Conservation (phyloP, 2,329 filamentous ascomycete species). For the Cryphonectria radicalis region DNA sequence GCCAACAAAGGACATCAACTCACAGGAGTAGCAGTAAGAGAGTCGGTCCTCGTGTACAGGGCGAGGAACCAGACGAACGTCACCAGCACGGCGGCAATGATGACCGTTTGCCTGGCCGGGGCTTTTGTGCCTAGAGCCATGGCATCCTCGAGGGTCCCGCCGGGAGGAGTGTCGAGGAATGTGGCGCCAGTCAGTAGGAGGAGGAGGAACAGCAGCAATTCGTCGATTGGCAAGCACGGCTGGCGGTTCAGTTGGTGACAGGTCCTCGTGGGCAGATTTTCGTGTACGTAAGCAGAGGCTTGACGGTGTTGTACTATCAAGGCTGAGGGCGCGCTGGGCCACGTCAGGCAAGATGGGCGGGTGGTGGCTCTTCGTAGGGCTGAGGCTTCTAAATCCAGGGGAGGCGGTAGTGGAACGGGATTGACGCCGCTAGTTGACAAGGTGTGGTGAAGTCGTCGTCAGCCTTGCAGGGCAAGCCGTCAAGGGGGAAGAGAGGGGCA, state of each 20-base stretch:
- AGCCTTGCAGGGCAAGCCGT: conserved; percentile 1
- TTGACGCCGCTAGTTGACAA: neutral
- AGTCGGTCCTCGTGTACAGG: conserved; percentile 16
- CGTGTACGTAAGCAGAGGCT: neutral
- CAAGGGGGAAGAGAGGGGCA: neutral
- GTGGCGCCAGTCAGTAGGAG: neutral
- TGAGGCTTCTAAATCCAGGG: neutral
- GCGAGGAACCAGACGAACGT: conserved; percentile 24
- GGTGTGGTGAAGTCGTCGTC: neutral
- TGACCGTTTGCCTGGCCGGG: conserved; percentile 28
- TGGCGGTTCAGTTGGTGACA: neutral
- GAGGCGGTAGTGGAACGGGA: neutral
- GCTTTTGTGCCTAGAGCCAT: conserved; percentile 27
- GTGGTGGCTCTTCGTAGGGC: conserved; percentile 10
- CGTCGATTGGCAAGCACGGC: neutral
- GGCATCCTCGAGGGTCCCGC: conserved; percentile 18
- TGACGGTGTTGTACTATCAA: neutral
- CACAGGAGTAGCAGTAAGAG: conserved; percentile 22
- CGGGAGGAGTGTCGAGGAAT: neutral
- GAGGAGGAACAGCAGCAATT: neutral
- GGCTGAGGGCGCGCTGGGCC: neutral
- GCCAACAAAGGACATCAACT: conserved; percentile 20
- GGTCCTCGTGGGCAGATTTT: neutral
- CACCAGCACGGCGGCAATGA: conserved; percentile 25
- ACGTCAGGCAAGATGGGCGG: conserved; percentile 2